These are phyloP conservation scores for Purpureocillium lavendulum DNA, from an alignment of 2,329 filamentous ascomycete genomes.

Conservation along the genomic window DNA sequence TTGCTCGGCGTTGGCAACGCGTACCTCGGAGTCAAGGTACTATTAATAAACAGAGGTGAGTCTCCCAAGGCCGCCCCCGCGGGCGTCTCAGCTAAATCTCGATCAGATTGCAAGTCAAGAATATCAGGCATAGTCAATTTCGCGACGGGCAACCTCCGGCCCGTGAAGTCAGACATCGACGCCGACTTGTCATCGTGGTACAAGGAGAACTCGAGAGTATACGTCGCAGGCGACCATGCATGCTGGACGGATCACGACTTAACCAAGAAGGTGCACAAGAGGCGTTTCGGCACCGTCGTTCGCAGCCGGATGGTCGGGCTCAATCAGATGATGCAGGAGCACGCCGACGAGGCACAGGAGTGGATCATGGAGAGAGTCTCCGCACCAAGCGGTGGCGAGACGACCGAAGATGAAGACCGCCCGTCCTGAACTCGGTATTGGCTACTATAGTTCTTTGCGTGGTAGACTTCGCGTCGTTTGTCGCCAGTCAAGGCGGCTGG, in stretches of 20 bases:
- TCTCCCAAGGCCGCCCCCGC: too few relatives aligned
- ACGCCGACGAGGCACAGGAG: slow-evolving; percentile 39
- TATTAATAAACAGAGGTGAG: slow-evolving; percentile 68
- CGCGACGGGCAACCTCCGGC: slow-evolving; percentile 66
- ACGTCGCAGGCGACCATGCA: slow-evolving; percentile 64
- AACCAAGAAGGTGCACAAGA: slow-evolving; percentile 49
- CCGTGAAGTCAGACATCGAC: slow-evolving; percentile 72
- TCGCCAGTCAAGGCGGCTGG: too few relatives aligned
- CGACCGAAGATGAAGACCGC: slow-evolving; percentile 38
- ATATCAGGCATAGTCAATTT: slow-evolving; percentile 74
- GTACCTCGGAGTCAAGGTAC: slow-evolving; percentile 72
- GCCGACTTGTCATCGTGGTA: slow-evolving; percentile 74
- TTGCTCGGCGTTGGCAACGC: slow-evolving; percentile 86
- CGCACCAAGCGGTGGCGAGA: slow-evolving; percentile 28
- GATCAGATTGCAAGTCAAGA: slow-evolving; percentile 52
- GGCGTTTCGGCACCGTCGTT: slow-evolving; percentile 51
- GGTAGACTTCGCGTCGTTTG: too few relatives aligned
- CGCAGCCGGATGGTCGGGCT: slow-evolving; percentile 40
- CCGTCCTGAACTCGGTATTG: not conserved
- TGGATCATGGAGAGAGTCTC: slow-evolving; percentile 39
- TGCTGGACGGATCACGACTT: slow-evolving; percentile 63
- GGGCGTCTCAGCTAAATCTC: not conserved
- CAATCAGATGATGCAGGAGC: slow-evolving; percentile 47
- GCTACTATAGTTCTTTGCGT: not conserved
- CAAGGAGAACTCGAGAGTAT: slow-evolving; percentile 70